Conservation (phyloP, 306 rosid species). For the Trifolium fragiferum region DNA sequence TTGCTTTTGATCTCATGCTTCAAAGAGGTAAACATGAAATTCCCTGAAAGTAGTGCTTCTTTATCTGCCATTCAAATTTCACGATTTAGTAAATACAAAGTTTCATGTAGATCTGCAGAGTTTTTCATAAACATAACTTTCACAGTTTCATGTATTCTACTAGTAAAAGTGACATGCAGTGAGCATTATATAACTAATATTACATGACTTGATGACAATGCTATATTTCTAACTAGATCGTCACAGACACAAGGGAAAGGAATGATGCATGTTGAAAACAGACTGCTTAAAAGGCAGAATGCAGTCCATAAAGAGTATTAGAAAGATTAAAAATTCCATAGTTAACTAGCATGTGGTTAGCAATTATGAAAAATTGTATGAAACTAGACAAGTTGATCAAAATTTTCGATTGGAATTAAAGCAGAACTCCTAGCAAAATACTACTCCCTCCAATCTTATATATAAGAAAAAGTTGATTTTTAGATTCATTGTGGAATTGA, state of each 20-base stretch:
- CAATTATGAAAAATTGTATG: background rate
- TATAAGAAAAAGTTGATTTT: too few species aligned
- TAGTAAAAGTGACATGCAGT: conserved; percentile 16
- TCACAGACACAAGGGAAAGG: conserved; percentile 3
- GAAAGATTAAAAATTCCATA: conserved; percentile 17
- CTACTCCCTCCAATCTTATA: too few species aligned
- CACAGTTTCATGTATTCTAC: conserved; percentile 30
- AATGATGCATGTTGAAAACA: background rate
- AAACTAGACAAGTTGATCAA: conserved; percentile 21
- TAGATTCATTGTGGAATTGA: too few species aligned
- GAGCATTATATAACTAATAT: conserved; percentile 17
- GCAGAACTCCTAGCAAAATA: conserved; percentile 35
- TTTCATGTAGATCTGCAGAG: conserved; percentile 26
- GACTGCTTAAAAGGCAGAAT: conserved; percentile 15
- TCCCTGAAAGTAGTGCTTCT: conserved; percentile 80
- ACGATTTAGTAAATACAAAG: conserved; percentile 41
- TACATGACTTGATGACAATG: conserved; percentile 7
- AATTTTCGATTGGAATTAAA: conserved; percentile 4
- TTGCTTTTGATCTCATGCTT: conserved; percentile 48
- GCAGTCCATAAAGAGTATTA: background rate
- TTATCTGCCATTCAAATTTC: conserved; percentile 68
- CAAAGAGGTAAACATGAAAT: conserved; percentile 77
- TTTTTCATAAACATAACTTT: conserved; percentile 18
- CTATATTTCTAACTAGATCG: conserved; percentile 21
- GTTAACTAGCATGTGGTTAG: conserved; percentile 17